Evolutionary conservation across 331 rosid species (phyloP).

Genomic region (Acacia pycnantha): DNA sequence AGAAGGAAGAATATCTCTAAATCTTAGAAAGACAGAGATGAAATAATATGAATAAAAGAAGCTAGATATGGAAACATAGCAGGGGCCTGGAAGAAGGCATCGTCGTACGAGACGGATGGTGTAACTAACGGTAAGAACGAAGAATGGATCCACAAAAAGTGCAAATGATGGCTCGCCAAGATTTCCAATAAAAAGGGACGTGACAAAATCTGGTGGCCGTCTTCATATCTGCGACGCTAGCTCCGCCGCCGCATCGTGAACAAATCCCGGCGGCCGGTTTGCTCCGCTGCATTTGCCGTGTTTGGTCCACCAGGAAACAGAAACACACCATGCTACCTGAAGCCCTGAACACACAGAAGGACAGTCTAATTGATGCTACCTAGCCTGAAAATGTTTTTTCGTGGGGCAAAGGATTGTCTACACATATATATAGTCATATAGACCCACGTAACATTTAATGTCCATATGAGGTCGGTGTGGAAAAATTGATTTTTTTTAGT

Average conservation of each 20-base stretch:
- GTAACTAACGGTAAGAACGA: conserved; percentile 50
- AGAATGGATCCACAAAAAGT: conserved; percentile 83
- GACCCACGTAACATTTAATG: not conserved
- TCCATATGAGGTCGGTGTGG: no score
- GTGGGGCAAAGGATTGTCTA: not conserved
- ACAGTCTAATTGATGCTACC: not conserved
- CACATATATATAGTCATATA: not conserved
- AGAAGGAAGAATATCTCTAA: not conserved
- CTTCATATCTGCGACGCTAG: conserved; percentile 91
- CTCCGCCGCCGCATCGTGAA: conserved; percentile 91
- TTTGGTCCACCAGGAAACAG: conserved; percentile 86
- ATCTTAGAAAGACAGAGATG: not conserved
- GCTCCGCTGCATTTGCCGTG: conserved; percentile 56
- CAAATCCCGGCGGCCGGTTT: conserved; percentile 89
- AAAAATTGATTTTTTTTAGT: no score
- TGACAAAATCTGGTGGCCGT: conserved; percentile 76
- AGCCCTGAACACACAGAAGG: not conserved
- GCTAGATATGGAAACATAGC: not conserved
- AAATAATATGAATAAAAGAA: not conserved
- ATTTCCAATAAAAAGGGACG: conserved; percentile 70
- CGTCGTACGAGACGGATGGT: not conserved
- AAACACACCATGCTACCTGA: conserved; percentile 58
- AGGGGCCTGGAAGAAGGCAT: not conserved
- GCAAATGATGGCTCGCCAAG: conserved; percentile 81
- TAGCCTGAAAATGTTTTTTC: not conserved